phyloP scores from a whole-genome alignment of 140 eudicot species.

The Cichorium intybus region DNA sequence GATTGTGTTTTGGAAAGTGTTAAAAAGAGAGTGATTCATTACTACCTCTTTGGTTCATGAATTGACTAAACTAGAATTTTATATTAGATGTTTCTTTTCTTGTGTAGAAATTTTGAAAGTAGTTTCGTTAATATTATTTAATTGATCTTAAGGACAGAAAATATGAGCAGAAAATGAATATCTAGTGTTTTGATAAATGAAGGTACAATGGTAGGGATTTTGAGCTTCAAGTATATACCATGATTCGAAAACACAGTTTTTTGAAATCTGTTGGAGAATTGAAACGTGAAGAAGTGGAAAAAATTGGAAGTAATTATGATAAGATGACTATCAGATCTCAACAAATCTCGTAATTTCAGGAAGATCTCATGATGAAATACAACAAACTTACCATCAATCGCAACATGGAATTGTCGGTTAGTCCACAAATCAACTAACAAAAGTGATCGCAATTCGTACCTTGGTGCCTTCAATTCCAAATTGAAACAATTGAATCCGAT shows the following conservation, averaged over 20 bases:
- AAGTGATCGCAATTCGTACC: conserved; percentile 32
- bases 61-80: background rate
- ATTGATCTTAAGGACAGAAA: background rate
- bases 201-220: conserved; percentile 1
- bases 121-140: no score
- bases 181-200: conserved; percentile 6
- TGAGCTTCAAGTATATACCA: background rate
- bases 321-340: conserved; percentile 27
- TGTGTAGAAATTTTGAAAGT: no score
- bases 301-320: conserved; percentile 15
- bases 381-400: background rate
- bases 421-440: background rate
- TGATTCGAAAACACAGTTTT: background rate
- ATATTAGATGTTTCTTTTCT: background rate
- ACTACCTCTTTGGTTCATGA: conserved; percentile 2
- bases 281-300: background rate
- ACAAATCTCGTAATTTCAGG: conserved; percentile 6
- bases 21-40: conserved; percentile 3
- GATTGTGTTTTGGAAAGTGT: background rate
- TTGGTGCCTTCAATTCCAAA: conserved; percentile 84
- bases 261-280: background rate
- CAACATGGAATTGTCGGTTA: conserved; percentile 5
- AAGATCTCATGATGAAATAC: background rate
- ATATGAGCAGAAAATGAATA: background rate
- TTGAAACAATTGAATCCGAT: conserved; percentile 76